Evolutionary conservation across 116 monocot genomes (phyloP).

Genomic region (Trichopus zeylanicus): DNA sequence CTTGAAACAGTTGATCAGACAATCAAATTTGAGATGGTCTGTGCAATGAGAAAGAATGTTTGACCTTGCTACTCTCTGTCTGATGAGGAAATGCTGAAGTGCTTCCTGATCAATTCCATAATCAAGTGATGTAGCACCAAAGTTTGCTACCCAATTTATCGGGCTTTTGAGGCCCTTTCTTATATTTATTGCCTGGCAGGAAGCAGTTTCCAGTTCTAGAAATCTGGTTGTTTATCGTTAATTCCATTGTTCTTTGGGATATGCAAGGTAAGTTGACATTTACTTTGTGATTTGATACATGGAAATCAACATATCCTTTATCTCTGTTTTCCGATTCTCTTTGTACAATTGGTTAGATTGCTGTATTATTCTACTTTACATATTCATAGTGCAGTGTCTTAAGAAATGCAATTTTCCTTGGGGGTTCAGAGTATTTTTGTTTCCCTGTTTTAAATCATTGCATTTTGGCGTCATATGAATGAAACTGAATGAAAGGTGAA

Average conservation of each 20-base stretch:
- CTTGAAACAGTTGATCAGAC: slow-evolving; percentile 33
- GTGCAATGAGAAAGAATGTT: slow-evolving; percentile 15
- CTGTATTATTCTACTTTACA: background rate
- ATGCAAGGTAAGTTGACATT: background rate
- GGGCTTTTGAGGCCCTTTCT: background rate
- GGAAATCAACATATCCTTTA: background rate
- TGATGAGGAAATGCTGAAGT: background rate
- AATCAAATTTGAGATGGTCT: slow-evolving; percentile 23
- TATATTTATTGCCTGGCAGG: background rate
- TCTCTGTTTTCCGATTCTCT: background rate
- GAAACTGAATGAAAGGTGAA: background rate
- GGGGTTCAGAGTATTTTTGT: background rate
- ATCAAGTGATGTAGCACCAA: background rate
- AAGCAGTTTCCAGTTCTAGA: background rate
- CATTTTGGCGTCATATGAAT: background rate
- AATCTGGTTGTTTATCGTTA: too few species aligned
- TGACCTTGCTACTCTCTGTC: background rate
- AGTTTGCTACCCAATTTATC: background rate
- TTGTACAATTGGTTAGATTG: background rate
- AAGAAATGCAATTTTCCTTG: background rate
- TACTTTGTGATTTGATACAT: background rate
- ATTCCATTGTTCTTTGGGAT: background rate
- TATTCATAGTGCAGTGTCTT: too few species aligned
- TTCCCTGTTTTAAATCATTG: background rate
- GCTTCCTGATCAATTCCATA: background rate